Base-by-base conservation (phyloP, 2,329 filamentous ascomycete genomes). In the Zymoseptoria brevis region DNA sequence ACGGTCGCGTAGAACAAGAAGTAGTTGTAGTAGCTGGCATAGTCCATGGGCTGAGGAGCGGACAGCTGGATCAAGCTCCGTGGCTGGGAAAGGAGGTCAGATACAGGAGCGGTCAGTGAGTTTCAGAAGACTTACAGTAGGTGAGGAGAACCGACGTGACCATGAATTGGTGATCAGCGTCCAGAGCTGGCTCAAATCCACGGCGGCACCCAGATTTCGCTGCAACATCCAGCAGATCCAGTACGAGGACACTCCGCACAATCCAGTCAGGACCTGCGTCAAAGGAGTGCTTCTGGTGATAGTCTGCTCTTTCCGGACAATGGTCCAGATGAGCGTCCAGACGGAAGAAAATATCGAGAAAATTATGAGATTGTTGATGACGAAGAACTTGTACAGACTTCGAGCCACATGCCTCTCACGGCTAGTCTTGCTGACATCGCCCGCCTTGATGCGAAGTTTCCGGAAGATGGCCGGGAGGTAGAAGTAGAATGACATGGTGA, bases 11-110 rank as follows among this genome's bases (percentile, higher is more conserved):
- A 99, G 76, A 90, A 99, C 29, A 97, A 80, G 75, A 96, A 96
- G 74, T 96, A 97, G 74, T 96, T 97, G 81, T 96, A 99, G 76
- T 97, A 97, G 67, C 85, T 90, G 60, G 94, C 90, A 70, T 96
- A 97, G 67, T 97, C 92, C 72, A 99, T 96, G 0, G 89, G 80
- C 1, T 90, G 92, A 1, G 94, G 94, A 3, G 94, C 94, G 0
- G 92, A 96, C 70, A 94, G 83, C 73, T 96, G 90, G 66, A 97
- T 97, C 66, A 94, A 79, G 73, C 96, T 88, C 66, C 94, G 83
- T 4, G 94, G 94, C 2, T 56, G n/a, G 29, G 11, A 50, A 16
- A 11, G 19, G 21, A 6, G 19, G 53, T 55, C 29, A 55, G 53
- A 21, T 45, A 21, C 16, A 50, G n/a, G n/a, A n/a, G n/a, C n/a